Conservation (phyloP, 345 rosid species). For the Eucalyptus melliodora region DNA sequence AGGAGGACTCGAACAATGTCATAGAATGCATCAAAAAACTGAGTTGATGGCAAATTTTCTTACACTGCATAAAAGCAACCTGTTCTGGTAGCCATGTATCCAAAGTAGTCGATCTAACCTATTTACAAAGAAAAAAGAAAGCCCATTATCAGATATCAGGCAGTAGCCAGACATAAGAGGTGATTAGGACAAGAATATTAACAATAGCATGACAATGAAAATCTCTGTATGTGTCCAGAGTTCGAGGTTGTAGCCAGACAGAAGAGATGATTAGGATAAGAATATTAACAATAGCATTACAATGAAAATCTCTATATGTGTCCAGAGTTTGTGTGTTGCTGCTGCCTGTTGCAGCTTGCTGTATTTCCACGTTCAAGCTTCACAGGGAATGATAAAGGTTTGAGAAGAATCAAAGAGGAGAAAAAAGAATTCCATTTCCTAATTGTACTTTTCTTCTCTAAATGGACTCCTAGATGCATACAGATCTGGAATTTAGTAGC, state of each 20-base stretch:
- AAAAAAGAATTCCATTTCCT: background rate
- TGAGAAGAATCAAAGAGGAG: background rate
- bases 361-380: background rate
- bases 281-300: background rate
- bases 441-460: background rate
- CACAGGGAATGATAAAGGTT: background rate
- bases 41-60: background rate
- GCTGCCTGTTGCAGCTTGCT: background rate
- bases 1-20: background rate
- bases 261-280: background rate
- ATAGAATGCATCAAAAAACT: background rate
- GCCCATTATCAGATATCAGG: background rate
- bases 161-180: background rate
- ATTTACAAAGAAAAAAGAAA: background rate
- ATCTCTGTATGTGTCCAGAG: background rate
- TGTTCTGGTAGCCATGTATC: constrained; percentile 61
- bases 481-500: background rate
- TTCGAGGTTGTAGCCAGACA: background rate
- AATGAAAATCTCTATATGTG: background rate
- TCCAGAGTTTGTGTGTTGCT: background rate
- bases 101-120: constrained; percentile 54
- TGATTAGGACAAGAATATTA: background rate
- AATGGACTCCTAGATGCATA: background rate
- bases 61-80: constrained; percentile 32
- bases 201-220: background rate